These are phyloP conservation scores for Dothistroma pini DNA, from an alignment of 2,329 filamentous ascomycete species.

Conservation along the genomic window DNA sequence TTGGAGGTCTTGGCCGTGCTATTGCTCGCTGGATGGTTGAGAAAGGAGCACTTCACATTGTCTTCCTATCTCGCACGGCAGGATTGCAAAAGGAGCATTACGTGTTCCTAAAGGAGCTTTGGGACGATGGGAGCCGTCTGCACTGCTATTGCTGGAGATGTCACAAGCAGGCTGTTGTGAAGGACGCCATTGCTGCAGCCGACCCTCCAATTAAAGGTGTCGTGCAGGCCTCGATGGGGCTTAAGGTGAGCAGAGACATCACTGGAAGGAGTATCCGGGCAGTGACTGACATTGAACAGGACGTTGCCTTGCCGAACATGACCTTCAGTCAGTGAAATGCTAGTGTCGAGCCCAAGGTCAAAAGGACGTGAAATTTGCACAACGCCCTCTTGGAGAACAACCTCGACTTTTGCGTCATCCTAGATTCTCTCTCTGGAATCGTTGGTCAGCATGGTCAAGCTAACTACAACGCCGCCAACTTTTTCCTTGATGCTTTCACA, in stretches of 20 bases:
- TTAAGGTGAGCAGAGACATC: conserved; percentile 20
- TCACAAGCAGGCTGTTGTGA: neutral
- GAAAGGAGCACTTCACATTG: too few relatives aligned
- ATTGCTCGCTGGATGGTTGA: too few relatives aligned
- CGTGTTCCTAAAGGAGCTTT: too few relatives aligned
- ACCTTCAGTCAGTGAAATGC: conserved; percentile 13
- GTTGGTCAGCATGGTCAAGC: too few relatives aligned
- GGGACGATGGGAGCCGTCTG: too few relatives aligned
- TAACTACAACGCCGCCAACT: too few relatives aligned
- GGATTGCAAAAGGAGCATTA: too few relatives aligned
- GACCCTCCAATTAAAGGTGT: conserved; percentile 9
- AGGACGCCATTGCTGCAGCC: neutral
- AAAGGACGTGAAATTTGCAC: conserved; percentile 28
- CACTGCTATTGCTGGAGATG: too few relatives aligned
- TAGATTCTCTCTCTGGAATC: conserved; percentile 21
- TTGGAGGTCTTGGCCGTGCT: too few relatives aligned
- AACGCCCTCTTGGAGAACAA: neutral
- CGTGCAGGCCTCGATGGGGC: conserved; percentile 35
- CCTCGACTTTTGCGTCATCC: conserved; percentile 27
- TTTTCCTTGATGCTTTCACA: too few relatives aligned
- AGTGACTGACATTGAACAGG: neutral
- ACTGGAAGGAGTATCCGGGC: too few relatives aligned
- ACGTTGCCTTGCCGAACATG: conserved; percentile 22
- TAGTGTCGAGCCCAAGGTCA: conserved; percentile 23
- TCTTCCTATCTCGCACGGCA: too few relatives aligned